These are phyloP conservation scores for Telfairia occidentalis DNA, from an alignment of 331 rosid species.

Conservation along the genomic window DNA sequence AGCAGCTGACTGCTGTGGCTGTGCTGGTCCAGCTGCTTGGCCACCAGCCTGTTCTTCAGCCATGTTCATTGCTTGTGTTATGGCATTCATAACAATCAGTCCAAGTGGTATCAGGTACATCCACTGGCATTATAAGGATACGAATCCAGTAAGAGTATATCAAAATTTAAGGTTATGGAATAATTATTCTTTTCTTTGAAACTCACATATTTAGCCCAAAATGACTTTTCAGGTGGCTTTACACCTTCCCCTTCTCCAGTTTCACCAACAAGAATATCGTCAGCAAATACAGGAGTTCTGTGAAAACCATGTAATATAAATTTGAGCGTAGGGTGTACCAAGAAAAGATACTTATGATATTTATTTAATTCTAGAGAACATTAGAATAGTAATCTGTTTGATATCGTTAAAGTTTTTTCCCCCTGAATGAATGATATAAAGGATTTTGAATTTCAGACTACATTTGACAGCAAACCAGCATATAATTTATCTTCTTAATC, in stretches of 20 bases:
- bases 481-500: background rate
- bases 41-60: slow-evolving; percentile 75
- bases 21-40: slow-evolving; percentile 36
- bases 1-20: slow-evolving; percentile 36
- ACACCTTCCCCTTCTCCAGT: slow-evolving; percentile 59
- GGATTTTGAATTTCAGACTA: background rate
- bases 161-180: background rate
- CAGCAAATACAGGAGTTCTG: slow-evolving; percentile 75
- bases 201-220: slow-evolving; percentile 98
- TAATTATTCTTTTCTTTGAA: slow-evolving; percentile 7
- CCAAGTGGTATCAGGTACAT: slow-evolving; percentile 96
- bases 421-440: background rate
- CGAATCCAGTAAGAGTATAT: slow-evolving; percentile 4
- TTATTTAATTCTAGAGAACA: background rate
- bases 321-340: background rate
- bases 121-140: slow-evolving; percentile 49
- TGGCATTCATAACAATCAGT: slow-evolving; percentile 81
- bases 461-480: background rate
- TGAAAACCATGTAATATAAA: slow-evolving; percentile 10
- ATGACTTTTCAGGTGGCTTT: slow-evolving; percentile 63
- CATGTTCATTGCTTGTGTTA: slow-evolving; percentile 96
- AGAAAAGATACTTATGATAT: background rate
- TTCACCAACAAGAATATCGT: slow-evolving; percentile 61
- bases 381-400: background rate
- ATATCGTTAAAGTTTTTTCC: background rate